Evolutionary conservation across 108 stramenopile species (phyloP).

Genomic region (Schizochytrium sp.): DNA sequence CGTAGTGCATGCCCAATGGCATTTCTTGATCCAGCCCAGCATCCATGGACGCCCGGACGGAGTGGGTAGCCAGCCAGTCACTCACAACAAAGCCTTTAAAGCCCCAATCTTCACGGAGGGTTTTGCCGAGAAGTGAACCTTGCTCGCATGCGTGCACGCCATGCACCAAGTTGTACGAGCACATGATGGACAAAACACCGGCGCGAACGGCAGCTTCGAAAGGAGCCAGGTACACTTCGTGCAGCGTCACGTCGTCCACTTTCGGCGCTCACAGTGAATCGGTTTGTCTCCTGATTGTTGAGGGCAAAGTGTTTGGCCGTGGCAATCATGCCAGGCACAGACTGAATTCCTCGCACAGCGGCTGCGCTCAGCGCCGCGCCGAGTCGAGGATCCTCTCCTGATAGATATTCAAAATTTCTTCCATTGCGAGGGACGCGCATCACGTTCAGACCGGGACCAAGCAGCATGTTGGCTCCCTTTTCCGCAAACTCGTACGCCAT

Average conservation of each 20-base stretch:
- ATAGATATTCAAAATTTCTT: conserved; percentile 57
- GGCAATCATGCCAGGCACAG: conserved; percentile 41
- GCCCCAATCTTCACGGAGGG: conserved; percentile 49
- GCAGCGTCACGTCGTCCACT: conserved; percentile 56
- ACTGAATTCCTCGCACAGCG: conserved; percentile 48
- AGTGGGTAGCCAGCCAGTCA: conserved; percentile 64
- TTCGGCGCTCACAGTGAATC: conserved; percentile 42
- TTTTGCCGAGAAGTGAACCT: conserved; percentile 20
- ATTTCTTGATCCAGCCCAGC: conserved; percentile 67
- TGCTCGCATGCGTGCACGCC: conserved; percentile 59
- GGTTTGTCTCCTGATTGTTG: conserved; percentile 61
- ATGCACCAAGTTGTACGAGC: conserved; percentile 31
- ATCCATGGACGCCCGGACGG: conserved; percentile 27
- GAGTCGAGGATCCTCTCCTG: conserved; percentile 61
- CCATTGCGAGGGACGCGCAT: conserved; percentile 54
- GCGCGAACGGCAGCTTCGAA: conserved; percentile 45
- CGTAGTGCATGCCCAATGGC: conserved; percentile 45
- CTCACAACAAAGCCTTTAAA: conserved; percentile 57
- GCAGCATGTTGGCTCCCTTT: conserved; percentile 15
- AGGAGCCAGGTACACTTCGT: conserved; percentile 53
- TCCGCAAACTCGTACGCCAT: background rate
- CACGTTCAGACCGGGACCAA: conserved; percentile 60
- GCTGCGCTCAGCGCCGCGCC: conserved; percentile 41
- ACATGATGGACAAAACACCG: conserved; percentile 28
- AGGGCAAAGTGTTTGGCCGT: conserved; percentile 57